Conservation (phyloP, 768 basidiomycete genomes). For the Trametes gibbosa region DNA sequence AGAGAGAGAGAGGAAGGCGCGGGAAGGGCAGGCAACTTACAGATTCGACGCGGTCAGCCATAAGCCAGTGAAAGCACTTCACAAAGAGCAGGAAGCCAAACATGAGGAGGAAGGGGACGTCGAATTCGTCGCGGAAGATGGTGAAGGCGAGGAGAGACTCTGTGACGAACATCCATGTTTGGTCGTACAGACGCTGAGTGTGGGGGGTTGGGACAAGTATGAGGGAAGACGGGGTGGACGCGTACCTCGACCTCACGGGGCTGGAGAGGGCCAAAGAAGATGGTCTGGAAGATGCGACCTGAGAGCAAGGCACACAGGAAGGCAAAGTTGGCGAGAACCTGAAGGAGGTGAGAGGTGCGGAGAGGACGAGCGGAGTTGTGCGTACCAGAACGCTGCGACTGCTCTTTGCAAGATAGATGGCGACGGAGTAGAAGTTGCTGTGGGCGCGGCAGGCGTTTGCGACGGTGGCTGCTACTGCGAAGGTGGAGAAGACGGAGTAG, state of each 20-base stretch:
- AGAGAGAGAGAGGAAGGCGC: slow-evolving; percentile 1
- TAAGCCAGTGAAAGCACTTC: slow-evolving; percentile 98
- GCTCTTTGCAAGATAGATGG: slow-evolving; percentile 90
- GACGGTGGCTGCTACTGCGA: slow-evolving; percentile 71
- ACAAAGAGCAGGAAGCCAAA: slow-evolving; percentile 93
- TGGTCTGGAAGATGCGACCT: slow-evolving; percentile 73
- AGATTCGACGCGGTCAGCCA: slow-evolving; percentile 94
- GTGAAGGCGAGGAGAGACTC: slow-evolving; percentile 95
- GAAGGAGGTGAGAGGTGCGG: neutral
- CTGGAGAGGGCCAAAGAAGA: slow-evolving; percentile 90
- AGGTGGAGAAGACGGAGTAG: slow-evolving; percentile 65
- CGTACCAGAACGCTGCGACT: slow-evolving; percentile 89
- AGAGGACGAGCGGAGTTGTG: neutral
- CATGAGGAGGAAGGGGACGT: slow-evolving; percentile 89
- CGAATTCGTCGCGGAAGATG: slow-evolving; percentile 95
- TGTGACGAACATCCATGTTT: slow-evolving; percentile 96
- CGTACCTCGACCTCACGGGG: slow-evolving; percentile 89
- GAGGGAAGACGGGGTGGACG: neutral
- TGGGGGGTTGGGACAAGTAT: neutral
- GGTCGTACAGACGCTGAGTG: slow-evolving; percentile 83
- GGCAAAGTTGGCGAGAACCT: slow-evolving; percentile 92
- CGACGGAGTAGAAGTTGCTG: slow-evolving; percentile 92
- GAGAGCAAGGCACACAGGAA: slow-evolving; percentile 72
- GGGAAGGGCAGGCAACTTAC: slow-evolving; percentile 43
- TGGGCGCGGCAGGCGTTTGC: slow-evolving; percentile 77